Conservation (phyloP, 2,329 filamentous ascomycete genomes). For the Monilinia vaccinii-corymbosi region DNA sequence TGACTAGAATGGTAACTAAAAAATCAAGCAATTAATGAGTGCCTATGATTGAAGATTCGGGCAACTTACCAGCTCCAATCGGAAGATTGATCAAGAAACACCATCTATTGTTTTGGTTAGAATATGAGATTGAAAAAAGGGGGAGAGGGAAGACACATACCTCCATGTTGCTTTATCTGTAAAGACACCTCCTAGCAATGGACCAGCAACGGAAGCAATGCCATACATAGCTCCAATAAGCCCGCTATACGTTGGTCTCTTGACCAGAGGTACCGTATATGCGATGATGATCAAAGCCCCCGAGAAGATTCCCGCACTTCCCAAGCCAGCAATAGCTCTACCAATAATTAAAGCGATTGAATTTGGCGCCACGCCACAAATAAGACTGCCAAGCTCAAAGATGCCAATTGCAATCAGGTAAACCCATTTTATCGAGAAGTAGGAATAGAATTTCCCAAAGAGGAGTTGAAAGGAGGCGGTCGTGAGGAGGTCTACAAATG, state of each 20-base stretch:
- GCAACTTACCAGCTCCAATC: slow-evolving; percentile 25
- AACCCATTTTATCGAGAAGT: slow-evolving; percentile 28
- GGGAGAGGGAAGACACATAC: neutral
- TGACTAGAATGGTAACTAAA: slow-evolving; percentile 30
- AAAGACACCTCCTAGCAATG: slow-evolving; percentile 29
- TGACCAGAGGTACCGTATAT: slow-evolving; percentile 13
- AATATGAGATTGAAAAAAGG: neutral
- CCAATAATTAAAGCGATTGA: slow-evolving; percentile 30
- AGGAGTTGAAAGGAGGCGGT: slow-evolving; percentile 19
- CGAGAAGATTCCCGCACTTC: slow-evolving; percentile 21
- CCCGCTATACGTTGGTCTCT: slow-evolving; percentile 13
- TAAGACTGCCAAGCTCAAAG: slow-evolving; percentile 29
- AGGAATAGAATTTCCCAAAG: slow-evolving; percentile 29
- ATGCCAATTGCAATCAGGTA: slow-evolving; percentile 29
- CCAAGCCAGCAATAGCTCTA: slow-evolving; percentile 28
- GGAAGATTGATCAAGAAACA: slow-evolving; percentile 21
- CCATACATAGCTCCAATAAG: slow-evolving; percentile 40
- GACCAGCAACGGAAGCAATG: slow-evolving; percentile 19
- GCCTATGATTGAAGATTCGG: neutral
- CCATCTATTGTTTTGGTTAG: slow-evolving; percentile 27
- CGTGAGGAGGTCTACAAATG: neutral
- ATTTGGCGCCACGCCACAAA: slow-evolving; percentile 30
- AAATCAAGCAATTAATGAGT: neutral
- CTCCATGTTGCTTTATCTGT: slow-evolving; percentile 31
- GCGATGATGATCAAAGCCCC: slow-evolving; percentile 25